Conservation (phyloP, 2,329 filamentous ascomycete genomes). For the Xylariaceae sp. region DNA sequence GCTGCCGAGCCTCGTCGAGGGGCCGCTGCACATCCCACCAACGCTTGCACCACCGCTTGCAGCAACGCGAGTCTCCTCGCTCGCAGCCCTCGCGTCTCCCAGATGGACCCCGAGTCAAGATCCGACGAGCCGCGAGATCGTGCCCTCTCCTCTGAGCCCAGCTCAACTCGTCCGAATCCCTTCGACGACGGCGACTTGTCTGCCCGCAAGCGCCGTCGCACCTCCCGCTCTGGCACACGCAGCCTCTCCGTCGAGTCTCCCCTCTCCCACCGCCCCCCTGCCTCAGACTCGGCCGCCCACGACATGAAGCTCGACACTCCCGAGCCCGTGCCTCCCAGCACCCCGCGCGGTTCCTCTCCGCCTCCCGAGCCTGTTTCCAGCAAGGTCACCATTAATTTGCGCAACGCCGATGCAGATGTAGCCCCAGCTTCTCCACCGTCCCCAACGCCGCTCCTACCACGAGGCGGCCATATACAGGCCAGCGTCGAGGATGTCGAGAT, state of each 20-base stretch:
- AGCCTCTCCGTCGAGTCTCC: constrained; percentile 50
- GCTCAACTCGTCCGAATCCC: constrained; percentile 61
- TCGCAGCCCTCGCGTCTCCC: constrained; percentile 40
- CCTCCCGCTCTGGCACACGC: constrained; percentile 54
- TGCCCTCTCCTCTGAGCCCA: constrained; percentile 61
- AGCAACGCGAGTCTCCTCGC: constrained; percentile 35
- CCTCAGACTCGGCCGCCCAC: constrained; percentile 29
- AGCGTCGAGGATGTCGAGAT: constrained; percentile 47
- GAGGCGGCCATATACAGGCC: constrained; percentile 35
- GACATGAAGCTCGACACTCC: constrained; percentile 41
- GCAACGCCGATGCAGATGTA: constrained; percentile 43
- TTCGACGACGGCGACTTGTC: constrained; percentile 58
- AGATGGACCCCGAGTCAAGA: constrained; percentile 53
- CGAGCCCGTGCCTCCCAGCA: constrained; percentile 40
- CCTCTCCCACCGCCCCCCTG: constrained; percentile 31
- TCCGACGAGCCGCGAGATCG: constrained; percentile 54
- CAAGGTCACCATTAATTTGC: constrained; percentile 60
- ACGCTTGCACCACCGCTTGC: constrained; percentile 42
- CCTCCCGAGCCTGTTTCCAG: constrained; percentile 49
- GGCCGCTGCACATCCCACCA: constrained; percentile 42
- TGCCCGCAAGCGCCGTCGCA: constrained; percentile 61
- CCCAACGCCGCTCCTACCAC: constrained; percentile 30
- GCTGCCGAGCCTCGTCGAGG: constrained; percentile 52
- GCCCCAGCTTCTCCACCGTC: constrained; percentile 45
- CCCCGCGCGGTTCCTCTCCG: constrained; percentile 36